Percentiles rank a stretch among this genome's conserved stretches.
Conservation (phyloP, 140 eudicot genomes). For the Flaveria floridana region DNA sequence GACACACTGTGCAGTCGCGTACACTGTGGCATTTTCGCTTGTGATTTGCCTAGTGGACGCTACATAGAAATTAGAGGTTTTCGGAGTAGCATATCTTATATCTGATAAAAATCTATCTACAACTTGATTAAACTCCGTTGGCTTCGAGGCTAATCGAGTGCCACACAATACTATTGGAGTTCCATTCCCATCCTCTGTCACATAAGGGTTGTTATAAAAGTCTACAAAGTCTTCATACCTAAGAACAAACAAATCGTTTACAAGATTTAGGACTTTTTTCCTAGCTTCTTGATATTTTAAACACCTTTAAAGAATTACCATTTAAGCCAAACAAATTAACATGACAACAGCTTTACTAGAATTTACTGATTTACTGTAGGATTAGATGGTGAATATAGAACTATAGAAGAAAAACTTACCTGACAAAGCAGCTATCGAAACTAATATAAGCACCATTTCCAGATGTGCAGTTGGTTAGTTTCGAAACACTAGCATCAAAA, state of each 20-base stretch:
- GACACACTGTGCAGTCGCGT: slow-evolving; percentile 58
- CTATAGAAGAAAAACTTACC: slow-evolving; percentile 24
- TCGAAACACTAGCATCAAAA: slow-evolving; percentile 30
- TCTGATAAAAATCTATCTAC: slow-evolving; percentile 41
- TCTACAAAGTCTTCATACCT: slow-evolving; percentile 60
- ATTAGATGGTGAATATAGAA: no score
- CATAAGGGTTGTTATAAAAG: slow-evolving; percentile 41
- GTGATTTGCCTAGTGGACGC: slow-evolving; percentile 43
- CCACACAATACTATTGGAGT: slow-evolving; percentile 43
- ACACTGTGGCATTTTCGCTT: slow-evolving; percentile 36
- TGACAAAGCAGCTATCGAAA: slow-evolving; percentile 29
- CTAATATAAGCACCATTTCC: slow-evolving; percentile 32
- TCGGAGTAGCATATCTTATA: slow-evolving; percentile 49
- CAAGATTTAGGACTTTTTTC: not conserved
- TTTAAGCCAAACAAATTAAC: no score
- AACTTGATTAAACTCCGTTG: slow-evolving; percentile 34
- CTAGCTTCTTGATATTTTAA: not conserved
- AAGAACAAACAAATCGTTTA: slow-evolving; percentile 5
- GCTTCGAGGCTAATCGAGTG: slow-evolving; percentile 40
- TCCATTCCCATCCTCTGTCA: slow-evolving; percentile 33
- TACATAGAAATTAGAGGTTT: slow-evolving; percentile 43
- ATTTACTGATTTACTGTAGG: no score
- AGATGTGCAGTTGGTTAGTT: slow-evolving; percentile 22
- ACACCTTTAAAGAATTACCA: not conserved
- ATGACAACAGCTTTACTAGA: not conserved